Conservation (phyloP, 148 eudicot species). For the Cornus florida region DNA sequence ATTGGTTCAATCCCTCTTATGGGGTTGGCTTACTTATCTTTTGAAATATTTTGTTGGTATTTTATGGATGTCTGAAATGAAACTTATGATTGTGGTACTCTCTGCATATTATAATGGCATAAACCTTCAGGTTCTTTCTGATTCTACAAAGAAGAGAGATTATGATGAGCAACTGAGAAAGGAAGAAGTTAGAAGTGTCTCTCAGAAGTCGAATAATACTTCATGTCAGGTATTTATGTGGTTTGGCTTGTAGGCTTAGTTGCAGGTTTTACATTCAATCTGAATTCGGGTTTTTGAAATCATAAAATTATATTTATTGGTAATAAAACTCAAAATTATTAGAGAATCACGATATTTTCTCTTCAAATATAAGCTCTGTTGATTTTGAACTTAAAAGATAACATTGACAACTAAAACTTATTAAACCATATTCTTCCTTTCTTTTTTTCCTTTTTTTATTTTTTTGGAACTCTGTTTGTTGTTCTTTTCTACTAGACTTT, state of each 20-base stretch:
- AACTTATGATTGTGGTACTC: conserved; percentile 5
- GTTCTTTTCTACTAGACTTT: no score
- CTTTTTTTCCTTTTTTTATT: no score
- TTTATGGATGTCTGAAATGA: neutral
- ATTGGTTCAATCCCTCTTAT: neutral
- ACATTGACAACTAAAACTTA: no score
- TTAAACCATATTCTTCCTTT: no score
- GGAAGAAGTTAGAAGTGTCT: conserved; percentile 68
- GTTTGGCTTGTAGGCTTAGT: neutral
- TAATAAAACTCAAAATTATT: neutral
- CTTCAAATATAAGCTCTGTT: neutral
- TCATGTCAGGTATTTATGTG: conserved; percentile 62
- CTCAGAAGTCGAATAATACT: conserved; percentile 71
- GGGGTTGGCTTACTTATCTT: neutral
- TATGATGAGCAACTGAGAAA: conserved; percentile 92
- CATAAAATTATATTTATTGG: neutral
- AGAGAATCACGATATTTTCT: neutral
- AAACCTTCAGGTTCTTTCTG: conserved; percentile 77
- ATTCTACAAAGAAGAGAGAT: conserved; percentile 85
- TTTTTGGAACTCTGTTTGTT: no score
- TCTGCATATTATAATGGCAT: conserved; percentile 11
- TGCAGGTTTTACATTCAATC: neutral
- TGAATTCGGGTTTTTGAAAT: neutral
- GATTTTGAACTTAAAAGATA: conserved; percentile 3
- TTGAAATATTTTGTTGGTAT: neutral